Percentiles rank a stretch among this genome's conserved stretches.
Evolutionary conservation across 108 stramenopile species (phyloP).

Genomic region (Discostella stelligeroides): DNA sequence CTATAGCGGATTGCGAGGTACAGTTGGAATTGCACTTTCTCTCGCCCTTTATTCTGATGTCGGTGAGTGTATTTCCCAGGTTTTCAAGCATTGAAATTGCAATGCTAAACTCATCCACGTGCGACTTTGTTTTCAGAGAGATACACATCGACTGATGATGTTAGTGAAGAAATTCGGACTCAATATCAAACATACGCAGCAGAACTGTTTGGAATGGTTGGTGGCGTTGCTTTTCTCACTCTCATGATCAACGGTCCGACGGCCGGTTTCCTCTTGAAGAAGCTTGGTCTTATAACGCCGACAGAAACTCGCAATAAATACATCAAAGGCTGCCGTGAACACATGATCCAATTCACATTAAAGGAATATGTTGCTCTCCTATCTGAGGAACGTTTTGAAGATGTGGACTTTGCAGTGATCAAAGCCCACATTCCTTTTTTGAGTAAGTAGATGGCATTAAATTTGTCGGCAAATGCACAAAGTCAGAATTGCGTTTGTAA

Average conservation of each 20-base stretch:
- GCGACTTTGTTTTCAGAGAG: neutral
- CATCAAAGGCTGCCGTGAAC: slow-evolving; percentile 21
- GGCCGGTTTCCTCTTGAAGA: slow-evolving; percentile 24
- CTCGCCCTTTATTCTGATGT: slow-evolving; percentile 33
- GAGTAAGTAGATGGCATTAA: slow-evolving; percentile 1
- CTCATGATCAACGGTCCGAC: slow-evolving; percentile 62
- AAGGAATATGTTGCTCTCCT: slow-evolving; percentile 47
- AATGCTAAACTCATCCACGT: too few relatives aligned
- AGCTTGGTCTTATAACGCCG: slow-evolving; percentile 30
- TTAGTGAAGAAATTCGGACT: neutral
- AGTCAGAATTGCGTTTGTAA: neutral
- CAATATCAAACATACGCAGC: slow-evolving; percentile 9
- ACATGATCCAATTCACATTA: slow-evolving; percentile 21
- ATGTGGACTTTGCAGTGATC: slow-evolving; percentile 31
- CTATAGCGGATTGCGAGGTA: slow-evolving; percentile 43
- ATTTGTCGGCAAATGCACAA: neutral
- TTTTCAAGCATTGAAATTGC: neutral
- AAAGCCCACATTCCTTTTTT: slow-evolving; percentile 18
- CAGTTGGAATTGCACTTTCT: slow-evolving; percentile 50
- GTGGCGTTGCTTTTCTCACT: slow-evolving; percentile 66
- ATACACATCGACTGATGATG: neutral
- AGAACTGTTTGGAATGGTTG: slow-evolving; percentile 34
- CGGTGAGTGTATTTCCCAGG: neutral
- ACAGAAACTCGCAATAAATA: slow-evolving; percentile 25
- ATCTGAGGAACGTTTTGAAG: slow-evolving; percentile 48